Evolutionary conservation across 176 grass and related monocot genomes (phyloP).

Genomic region (Zoysia pacifica): DNA sequence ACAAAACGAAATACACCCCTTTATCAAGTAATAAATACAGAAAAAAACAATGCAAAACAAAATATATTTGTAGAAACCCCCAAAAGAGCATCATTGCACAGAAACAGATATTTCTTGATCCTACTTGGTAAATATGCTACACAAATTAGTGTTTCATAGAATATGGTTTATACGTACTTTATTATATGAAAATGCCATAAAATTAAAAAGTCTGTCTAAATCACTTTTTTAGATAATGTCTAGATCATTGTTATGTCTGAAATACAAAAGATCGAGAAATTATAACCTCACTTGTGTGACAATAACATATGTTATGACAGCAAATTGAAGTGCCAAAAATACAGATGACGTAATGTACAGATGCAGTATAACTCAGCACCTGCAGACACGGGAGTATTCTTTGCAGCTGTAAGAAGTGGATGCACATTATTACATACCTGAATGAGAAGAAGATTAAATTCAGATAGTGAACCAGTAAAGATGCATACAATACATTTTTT

Average conservation of each 20-base stretch:
- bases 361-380: conserved; percentile 51
- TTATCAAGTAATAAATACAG: background rate
- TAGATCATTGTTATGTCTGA: background rate
- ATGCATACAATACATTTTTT: conserved; percentile 2
- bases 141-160: background rate
- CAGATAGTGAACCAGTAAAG: conserved; percentile 15
- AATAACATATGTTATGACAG: background rate
- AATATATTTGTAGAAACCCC: background rate
- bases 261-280: background rate
- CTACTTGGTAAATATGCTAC: background rate
- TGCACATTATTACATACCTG: conserved; percentile 99
- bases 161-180: background rate
- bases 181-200: conserved; percentile 3
- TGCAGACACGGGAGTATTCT: conserved; percentile 97
- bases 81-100: background rate
- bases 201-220: no score
- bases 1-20: background rate
- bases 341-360: conserved; percentile 7
- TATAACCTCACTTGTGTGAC: conserved; percentile 1
- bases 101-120: background rate
- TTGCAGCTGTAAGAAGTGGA: conserved; percentile 80
- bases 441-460: conserved; percentile 34
- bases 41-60: conserved; percentile 9
- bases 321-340: background rate
- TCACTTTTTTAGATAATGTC: background rate